Evolutionary conservation across 148 eudicot genomes (phyloP).

Genomic region (Arctostaphylos glauca): DNA sequence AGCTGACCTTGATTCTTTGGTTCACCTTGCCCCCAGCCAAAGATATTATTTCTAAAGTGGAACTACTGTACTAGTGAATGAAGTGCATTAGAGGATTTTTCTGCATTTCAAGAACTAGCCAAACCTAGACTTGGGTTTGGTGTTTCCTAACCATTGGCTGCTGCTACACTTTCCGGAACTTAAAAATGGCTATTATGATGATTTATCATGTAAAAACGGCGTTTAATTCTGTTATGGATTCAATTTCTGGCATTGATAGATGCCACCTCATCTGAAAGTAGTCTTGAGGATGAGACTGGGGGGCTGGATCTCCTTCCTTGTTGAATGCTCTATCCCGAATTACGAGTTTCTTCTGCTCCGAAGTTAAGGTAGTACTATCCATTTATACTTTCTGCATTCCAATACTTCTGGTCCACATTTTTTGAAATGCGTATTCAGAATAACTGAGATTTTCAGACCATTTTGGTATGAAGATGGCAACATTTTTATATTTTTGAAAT

Average conservation of each 20-base stretch:
- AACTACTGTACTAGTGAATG: conserved; percentile 1
- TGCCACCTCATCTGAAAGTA: conserved; percentile 60
- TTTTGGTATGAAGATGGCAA: not conserved
- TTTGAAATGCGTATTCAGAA: not conserved
- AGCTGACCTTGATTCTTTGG: conserved; percentile 2
- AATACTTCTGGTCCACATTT: too few relatives aligned
- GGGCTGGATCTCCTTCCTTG: conserved; percentile 98
- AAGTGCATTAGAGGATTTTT: not conserved
- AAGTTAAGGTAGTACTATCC: conserved; percentile 43
- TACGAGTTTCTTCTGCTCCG: conserved; percentile 58
- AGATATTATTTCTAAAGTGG: not conserved
- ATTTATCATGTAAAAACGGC: not conserved
- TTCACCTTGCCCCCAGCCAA: not conserved
- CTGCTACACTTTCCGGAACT: not conserved
- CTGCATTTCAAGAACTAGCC: not conserved
- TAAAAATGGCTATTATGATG: not conserved
- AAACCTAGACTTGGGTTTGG: not conserved
- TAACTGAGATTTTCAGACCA: conserved; percentile 3
- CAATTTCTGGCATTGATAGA: conserved; percentile 80
- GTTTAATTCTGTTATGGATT: conserved; percentile 4
- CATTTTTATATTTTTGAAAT: not conserved
- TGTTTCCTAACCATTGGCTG: not conserved
- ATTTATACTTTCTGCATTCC: too few relatives aligned
- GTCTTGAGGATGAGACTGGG: conserved; percentile 87
- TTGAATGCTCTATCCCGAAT: conserved; percentile 85